Evolutionary conservation across 805 yeast species (phyloP).

Genomic region (Ogataea henricii): DNA sequence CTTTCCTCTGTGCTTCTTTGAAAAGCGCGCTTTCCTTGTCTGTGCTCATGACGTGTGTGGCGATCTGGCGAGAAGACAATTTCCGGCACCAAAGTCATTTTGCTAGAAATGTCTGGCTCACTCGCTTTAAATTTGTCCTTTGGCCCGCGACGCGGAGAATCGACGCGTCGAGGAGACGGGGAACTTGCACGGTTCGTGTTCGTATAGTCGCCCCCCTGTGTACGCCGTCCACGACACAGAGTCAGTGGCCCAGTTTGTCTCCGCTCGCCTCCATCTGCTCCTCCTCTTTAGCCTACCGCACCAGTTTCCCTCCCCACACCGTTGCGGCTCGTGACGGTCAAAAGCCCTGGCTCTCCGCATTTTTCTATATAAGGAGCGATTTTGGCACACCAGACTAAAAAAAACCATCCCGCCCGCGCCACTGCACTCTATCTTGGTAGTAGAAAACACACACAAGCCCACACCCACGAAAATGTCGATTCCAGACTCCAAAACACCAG

Average conservation of each 20-base stretch:
- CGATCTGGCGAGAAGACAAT: no score
- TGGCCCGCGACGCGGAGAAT: not conserved
- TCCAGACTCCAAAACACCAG: constrained; percentile 26
- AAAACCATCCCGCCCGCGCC: no score
- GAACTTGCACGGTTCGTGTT: no score
- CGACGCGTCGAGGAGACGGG: constrained; percentile 10
- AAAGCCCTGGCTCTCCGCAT: constrained; percentile 3
- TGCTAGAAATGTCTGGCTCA: no score
- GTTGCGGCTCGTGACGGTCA: not conserved
- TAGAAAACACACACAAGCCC: no score
- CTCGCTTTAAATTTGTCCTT: no score
- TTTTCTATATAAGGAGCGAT: not conserved
- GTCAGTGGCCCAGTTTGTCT: no score
- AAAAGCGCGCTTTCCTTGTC: constrained; percentile 18
- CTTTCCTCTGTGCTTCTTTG: constrained; percentile 42
- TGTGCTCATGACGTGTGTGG: constrained; percentile 9
- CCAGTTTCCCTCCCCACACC: not conserved
- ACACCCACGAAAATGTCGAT: constrained; percentile 5
- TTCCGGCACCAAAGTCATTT: no score
- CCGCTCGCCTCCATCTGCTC: no score
- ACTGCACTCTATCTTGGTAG: no score
- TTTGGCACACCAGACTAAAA: not conserved
- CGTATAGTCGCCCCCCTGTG: no score
- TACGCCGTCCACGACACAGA: no score
- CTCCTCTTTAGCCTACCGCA: not conserved